phyloP scores from a whole-genome alignment of 78 protist genomes.

The Dictyostelium capitatum region DNA sequence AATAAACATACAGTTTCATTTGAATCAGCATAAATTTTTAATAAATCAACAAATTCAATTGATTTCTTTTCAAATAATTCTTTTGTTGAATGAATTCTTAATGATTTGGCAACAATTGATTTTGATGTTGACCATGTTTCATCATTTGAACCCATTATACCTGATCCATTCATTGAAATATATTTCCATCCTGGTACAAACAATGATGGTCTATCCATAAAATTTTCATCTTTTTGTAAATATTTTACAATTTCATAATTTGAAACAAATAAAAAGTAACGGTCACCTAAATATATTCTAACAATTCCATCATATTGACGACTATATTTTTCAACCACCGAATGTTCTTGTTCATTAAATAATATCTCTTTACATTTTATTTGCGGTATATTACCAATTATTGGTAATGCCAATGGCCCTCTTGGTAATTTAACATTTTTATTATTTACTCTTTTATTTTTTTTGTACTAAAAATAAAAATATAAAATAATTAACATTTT shows the following conservation, averaged over 20 bases:
- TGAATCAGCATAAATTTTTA: not conserved
- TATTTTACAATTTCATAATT: not conserved
- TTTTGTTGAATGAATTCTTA: not conserved
- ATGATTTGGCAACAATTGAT: not conserved
- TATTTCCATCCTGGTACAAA: conserved; percentile 5
- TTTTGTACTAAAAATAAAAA: not conserved
- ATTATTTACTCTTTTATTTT: not conserved
- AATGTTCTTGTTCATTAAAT: not conserved
- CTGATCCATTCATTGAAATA: not conserved
- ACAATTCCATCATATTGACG: not conserved
- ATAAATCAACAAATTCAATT: not conserved
- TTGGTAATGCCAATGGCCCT: not conserved
- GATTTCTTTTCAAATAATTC: not conserved
- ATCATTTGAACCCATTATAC: conserved; percentile 1
- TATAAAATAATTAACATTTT: too few relatives aligned
- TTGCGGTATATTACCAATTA: not conserved
- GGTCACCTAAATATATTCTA: not conserved
- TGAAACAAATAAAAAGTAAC: not conserved
- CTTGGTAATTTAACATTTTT: not conserved
- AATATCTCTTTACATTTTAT: not conserved
- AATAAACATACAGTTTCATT: not conserved
- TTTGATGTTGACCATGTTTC: not conserved
- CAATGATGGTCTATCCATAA: not conserved
- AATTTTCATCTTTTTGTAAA: not conserved
- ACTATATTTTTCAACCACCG: not conserved